These are phyloP conservation scores for Phytopythium delawarense DNA, from an alignment of 352 stramenopile species.

Conservation along the genomic window DNA sequence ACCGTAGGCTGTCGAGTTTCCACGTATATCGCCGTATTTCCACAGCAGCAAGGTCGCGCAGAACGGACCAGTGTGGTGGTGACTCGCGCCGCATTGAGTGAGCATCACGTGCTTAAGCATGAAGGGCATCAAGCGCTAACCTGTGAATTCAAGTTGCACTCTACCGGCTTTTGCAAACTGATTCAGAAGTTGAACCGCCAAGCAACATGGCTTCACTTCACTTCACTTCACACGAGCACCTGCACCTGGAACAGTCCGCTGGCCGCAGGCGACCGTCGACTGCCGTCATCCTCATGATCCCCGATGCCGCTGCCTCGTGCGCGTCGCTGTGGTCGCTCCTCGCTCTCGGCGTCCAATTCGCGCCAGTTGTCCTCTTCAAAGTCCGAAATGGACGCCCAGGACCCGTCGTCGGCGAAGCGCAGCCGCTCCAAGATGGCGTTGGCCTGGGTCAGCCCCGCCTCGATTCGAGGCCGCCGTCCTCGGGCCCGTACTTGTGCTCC, in stretches of 20 bases:
- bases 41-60: constrained; percentile 64
- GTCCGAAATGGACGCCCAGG: constrained; percentile 5
- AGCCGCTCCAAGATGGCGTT: neutral
- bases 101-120: constrained; percentile 66
- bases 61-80: constrained; percentile 54
- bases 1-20: constrained; percentile 50
- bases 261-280: constrained; percentile 6
- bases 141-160: constrained; percentile 1
- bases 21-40: constrained; percentile 76
- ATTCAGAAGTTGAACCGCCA: constrained; percentile 4
- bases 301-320: neutral
- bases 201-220: constrained; percentile 1
- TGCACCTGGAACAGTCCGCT: constrained; percentile 63
- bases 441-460: neutral
- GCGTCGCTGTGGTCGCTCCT: neutral
- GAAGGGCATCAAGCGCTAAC: constrained; percentile 70
- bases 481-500: neutral
- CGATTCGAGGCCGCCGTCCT: neutral
- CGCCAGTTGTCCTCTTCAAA: neutral
- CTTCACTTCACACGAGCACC: constrained; percentile 41
- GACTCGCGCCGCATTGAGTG: constrained; percentile 45
- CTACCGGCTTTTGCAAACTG: constrained; percentile 1
- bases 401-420: neutral
- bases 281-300: neutral
- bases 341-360: neutral